Conservation (phyloP, 2,329 filamentous ascomycete genomes). For the Arthrocladium fulminans region DNA sequence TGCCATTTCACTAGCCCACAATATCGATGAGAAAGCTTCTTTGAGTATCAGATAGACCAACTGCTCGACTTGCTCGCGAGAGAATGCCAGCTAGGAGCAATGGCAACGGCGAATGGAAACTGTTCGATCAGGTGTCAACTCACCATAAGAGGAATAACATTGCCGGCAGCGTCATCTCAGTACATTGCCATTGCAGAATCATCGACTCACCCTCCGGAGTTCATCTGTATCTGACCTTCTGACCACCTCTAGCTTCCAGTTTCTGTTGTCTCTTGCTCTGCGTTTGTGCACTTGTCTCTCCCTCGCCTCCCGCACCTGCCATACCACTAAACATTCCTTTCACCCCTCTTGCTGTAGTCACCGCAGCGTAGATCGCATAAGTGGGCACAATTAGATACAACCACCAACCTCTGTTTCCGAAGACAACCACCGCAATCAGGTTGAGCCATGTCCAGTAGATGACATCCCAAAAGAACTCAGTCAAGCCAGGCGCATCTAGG, state of each 20-base stretch:
- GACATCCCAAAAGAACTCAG: constrained; percentile 97
- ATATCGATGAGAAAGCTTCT: no score
- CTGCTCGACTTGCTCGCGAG: no score
- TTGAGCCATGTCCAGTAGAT: constrained; percentile 89
- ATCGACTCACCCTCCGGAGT: neutral
- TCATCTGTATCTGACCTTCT: constrained; percentile 36
- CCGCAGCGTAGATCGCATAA: constrained; percentile 40
- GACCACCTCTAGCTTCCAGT: constrained; percentile 43
- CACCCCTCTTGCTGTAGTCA: constrained; percentile 40
- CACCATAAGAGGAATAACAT: no score
- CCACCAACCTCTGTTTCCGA: constrained; percentile 75
- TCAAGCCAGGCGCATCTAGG: constrained; percentile 75
- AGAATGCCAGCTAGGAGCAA: no score
- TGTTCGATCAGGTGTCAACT: no score
- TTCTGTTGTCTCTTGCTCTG: constrained; percentile 47
- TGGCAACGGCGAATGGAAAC: no score
- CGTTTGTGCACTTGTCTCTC: constrained; percentile 21
- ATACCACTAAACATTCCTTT: constrained; percentile 31
- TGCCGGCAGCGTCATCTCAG: neutral
- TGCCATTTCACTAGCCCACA: no score
- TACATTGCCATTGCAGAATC: neutral
- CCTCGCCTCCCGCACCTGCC: constrained; percentile 33
- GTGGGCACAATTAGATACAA: constrained; percentile 45
- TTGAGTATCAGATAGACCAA: neutral
- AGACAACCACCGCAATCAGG: constrained; percentile 59